Percentiles rank a stretch among this genome's conserved stretches.
Evolutionary conservation across 2,329 filamentous ascomycete genomes (phyloP).

Genomic region (Saccharata proteae): DNA sequence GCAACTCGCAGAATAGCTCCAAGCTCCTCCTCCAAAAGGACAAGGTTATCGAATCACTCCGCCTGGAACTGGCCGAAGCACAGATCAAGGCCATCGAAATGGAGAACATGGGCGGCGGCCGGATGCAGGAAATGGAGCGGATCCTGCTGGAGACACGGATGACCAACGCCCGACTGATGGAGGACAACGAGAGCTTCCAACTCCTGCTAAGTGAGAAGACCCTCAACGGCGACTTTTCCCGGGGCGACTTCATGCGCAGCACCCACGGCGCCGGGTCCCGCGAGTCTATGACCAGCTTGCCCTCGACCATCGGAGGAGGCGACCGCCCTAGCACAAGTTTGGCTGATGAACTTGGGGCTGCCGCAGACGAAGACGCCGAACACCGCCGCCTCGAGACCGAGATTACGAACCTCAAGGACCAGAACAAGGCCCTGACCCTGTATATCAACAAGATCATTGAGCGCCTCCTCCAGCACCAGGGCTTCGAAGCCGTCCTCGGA

Average conservation of each 20-base stretch:
- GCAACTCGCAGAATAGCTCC: slow-evolving; percentile 79
- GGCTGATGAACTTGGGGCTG: slow-evolving; percentile 76
- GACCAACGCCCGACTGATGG: slow-evolving; percentile 91
- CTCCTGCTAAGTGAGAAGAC: slow-evolving; percentile 90
- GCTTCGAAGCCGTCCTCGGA: slow-evolving; percentile 88
- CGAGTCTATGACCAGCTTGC: slow-evolving; percentile 8
- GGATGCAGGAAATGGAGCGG: slow-evolving; percentile 80
- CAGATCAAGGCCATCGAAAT: slow-evolving; percentile 93
- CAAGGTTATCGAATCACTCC: slow-evolving; percentile 83
- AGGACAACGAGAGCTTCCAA: slow-evolving; percentile 98
- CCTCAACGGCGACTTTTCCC: slow-evolving; percentile 82
- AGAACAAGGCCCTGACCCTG: slow-evolving; percentile 92
- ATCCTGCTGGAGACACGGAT: slow-evolving; percentile 84
- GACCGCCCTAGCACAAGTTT: slow-evolving; percentile 21
- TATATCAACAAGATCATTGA: slow-evolving; percentile 99
- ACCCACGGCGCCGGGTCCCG: slow-evolving; percentile 24
- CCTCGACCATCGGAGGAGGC: slow-evolving; percentile 18
- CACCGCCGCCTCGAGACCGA: slow-evolving; percentile 62
- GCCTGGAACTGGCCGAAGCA: slow-evolving; percentile 83
- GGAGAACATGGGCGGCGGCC: slow-evolving; percentile 82
- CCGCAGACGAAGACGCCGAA: slow-evolving; percentile 33
- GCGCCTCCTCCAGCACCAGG: slow-evolving; percentile 82
- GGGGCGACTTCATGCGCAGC: slow-evolving; percentile 62
- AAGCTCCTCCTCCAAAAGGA: slow-evolving; percentile 91
- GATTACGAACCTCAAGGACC: slow-evolving; percentile 67